phyloP scores from a whole-genome alignment of 192 early-diverging fungal genomes.

The Entrophospora sp. region DNA sequence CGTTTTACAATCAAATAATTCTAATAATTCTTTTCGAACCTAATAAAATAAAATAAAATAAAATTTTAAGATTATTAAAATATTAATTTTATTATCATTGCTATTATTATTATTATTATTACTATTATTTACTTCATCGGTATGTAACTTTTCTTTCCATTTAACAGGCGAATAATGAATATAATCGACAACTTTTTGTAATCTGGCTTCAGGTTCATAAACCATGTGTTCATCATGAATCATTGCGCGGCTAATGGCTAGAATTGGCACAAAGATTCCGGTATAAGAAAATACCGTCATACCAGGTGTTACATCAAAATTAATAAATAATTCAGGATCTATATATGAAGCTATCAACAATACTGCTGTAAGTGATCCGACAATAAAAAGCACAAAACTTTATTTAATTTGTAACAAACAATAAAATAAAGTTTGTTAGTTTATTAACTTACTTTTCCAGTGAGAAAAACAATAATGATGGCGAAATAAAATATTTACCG shows the following conservation, averaged over 20 bases:
- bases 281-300: conserved; percentile 91
- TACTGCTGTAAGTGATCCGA: conserved; percentile 82
- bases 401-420: not conserved
- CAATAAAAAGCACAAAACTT: conserved; percentile 82
- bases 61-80: not conserved
- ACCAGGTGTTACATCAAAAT: conserved; percentile 85
- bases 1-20: conserved; percentile 74
- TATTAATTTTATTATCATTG: not conserved
- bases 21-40: conserved; percentile 71
- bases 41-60: conserved; percentile 8
- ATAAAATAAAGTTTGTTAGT: not conserved
- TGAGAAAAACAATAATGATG: not conserved
- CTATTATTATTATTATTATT: no score
- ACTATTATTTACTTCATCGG: conserved; percentile 70
- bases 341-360: conserved; percentile 73
- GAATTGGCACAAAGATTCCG: conserved; percentile 75
- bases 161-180: conserved; percentile 83
- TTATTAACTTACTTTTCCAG: not conserved
- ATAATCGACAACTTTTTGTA: conserved; percentile 72
- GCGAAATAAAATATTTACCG: conserved; percentile 30
- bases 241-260: conserved; percentile 72
- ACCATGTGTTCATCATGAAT: conserved; percentile 73
- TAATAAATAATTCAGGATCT: conserved; percentile 79
- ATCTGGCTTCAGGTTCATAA: conserved; percentile 71
- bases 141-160: conserved; percentile 79